These are phyloP conservation scores for Pseudonitzschia pungens DNA, from an alignment of 108 stramenopile species.

Conservation along the genomic window DNA sequence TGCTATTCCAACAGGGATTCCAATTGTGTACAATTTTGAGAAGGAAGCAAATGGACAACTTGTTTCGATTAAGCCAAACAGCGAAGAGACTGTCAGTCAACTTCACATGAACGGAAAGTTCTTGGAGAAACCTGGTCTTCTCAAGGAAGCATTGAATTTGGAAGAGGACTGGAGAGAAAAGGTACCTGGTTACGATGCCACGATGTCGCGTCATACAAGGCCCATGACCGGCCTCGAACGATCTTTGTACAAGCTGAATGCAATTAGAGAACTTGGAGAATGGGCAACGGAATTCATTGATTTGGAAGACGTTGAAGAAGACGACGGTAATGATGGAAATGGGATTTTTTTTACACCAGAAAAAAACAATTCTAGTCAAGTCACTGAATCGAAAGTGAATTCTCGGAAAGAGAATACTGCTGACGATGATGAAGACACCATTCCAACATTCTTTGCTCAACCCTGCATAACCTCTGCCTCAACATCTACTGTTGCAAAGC, in stretches of 20 bases:
- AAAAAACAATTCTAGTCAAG: background rate
- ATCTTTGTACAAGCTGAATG: slow-evolving; percentile 70
- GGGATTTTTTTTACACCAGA: slow-evolving; percentile 20
- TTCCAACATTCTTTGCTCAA: slow-evolving; percentile 28
- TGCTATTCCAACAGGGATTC: slow-evolving; percentile 94
- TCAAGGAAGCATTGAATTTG: slow-evolving; percentile 83
- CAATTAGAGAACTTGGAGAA: slow-evolving; percentile 61
- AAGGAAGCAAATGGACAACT: slow-evolving; percentile 38
- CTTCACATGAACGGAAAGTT: slow-evolving; percentile 83
- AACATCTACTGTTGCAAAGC: slow-evolving; percentile 27
- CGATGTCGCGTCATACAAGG: slow-evolving; percentile 48
- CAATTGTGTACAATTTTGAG: slow-evolving; percentile 93
- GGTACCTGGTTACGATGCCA: slow-evolving; percentile 80
- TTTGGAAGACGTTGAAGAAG: slow-evolving; percentile 48
- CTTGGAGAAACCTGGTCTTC: slow-evolving; percentile 84
- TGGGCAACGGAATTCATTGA: slow-evolving; percentile 81
- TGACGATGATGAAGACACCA: slow-evolving; percentile 7
- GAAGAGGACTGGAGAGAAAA: slow-evolving; percentile 71
- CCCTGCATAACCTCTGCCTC: slow-evolving; percentile 53
- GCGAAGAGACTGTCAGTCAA: slow-evolving; percentile 56
- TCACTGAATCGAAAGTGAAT: background rate
- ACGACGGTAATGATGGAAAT: slow-evolving; percentile 82
- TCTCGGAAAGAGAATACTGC: background rate
- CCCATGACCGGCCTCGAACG: slow-evolving; percentile 72
- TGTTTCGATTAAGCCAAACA: slow-evolving; percentile 48